A percentile compares a stretch with the other conserved stretches of the same genome.
Conservation (phyloP, 495 filamentous ascomycete species). For the Daldinia loculata region DNA sequence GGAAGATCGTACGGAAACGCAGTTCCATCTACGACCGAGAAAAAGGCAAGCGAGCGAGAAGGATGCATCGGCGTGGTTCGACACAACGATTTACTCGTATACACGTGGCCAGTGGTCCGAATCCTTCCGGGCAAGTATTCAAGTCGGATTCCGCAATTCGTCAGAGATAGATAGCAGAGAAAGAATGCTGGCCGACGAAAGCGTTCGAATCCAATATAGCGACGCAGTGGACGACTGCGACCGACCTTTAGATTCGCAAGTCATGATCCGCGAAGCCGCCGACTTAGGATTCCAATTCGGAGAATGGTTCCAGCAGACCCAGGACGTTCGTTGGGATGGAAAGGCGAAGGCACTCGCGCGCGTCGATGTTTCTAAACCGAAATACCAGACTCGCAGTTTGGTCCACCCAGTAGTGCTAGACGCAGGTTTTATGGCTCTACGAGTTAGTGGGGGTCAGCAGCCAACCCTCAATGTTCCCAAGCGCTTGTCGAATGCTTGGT, state of each 20-base stretch:
- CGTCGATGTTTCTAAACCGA: constrained; percentile 20
- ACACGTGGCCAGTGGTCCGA: constrained; percentile 32
- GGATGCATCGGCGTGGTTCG: constrained; percentile 17
- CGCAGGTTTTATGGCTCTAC: constrained; percentile 44
- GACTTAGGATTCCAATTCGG: constrained; percentile 36
- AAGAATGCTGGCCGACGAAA: constrained; percentile 11
- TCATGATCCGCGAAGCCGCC: constrained; percentile 7
- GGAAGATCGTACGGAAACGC: constrained; percentile 37
- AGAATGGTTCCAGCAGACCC: constrained; percentile 31
- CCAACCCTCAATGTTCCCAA: constrained; percentile 27
- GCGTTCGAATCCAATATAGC: background rate
- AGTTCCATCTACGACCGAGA: constrained; percentile 33
- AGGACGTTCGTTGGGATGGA: constrained; percentile 36
- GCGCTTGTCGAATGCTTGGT: constrained; percentile 29
- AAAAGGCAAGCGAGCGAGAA: constrained; percentile 22
- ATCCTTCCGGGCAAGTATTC: constrained; percentile 38
- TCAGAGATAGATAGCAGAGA: constrained; percentile 36
- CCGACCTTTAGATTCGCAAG: constrained; percentile 13
- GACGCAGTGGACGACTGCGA: constrained; percentile 16
- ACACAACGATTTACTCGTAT: constrained; percentile 35
- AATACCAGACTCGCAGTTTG: constrained; percentile 26
- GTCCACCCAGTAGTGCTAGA: constrained; percentile 53
- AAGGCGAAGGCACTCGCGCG: constrained; percentile 9
- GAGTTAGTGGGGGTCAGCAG: constrained; percentile 10
- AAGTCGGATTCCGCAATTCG: constrained; percentile 36